phyloP scores from a whole-genome alignment of 2,329 filamentous ascomycete species.

The Fusarium sp. region DNA sequence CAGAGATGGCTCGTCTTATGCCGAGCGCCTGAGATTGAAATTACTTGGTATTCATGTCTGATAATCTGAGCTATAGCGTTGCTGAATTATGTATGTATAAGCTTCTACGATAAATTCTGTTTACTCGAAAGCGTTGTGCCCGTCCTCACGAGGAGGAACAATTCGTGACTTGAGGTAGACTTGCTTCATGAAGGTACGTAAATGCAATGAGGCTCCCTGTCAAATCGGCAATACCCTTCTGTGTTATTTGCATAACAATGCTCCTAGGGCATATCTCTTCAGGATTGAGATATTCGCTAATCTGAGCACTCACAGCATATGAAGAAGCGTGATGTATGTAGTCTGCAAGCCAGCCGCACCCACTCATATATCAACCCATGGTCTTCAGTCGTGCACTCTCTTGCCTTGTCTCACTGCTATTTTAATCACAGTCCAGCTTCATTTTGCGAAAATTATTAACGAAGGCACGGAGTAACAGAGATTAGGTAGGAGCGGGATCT shows the following conservation, averaged over 20 bases:
- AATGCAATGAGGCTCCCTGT: not conserved
- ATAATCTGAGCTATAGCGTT: not conserved
- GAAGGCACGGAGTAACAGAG: not conserved
- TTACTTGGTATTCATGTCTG: not conserved
- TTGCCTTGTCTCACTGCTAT: not conserved
- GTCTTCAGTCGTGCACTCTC: not conserved
- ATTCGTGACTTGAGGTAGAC: not conserved
- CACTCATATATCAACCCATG: not conserved
- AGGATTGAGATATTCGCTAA: not conserved
- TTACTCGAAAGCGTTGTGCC: not conserved
- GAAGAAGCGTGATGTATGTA: not conserved
- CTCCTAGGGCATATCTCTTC: not conserved
- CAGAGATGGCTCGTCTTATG: not conserved
- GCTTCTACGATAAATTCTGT: not conserved
- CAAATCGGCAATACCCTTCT: not conserved
- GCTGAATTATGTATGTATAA: not conserved
- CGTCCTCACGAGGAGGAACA: not conserved
- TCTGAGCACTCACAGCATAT: not conserved
- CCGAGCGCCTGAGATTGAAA: not conserved
- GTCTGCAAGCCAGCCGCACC: not conserved
- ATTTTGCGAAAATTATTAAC: not conserved
- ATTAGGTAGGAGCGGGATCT: not conserved
- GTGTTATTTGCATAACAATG: not conserved
- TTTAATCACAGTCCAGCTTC: not conserved
- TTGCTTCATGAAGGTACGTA: not conserved